Base-by-base conservation (phyloP, 108 stramenopile species). In the Fistulifera solaris region DNA sequence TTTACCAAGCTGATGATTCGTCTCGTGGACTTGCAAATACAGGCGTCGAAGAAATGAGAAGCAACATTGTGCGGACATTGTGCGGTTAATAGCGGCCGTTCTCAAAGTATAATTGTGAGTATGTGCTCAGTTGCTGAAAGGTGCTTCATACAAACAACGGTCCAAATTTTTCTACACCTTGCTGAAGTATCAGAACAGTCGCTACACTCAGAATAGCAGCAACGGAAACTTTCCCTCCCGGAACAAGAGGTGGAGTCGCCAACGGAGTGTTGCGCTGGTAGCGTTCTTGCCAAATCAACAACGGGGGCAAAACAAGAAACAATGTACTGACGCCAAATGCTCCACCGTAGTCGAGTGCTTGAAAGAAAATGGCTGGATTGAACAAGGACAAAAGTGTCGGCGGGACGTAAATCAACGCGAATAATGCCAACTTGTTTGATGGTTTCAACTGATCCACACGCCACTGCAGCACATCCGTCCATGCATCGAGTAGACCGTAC, bases 211-310 rank as follows among this genome's bases (percentile, higher is more conserved):
- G 83, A 64, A 87, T 65, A 51, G 72, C 71, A 1, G 71, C 76
- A 40, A 87, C 58, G 6, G 75, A 52, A 40, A 87, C 21, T 54
- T 87, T 87, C 10, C 85, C 85, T 31, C 80, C 52, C 0, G 85
- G 85, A 22, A 87, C 66, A 65, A 72, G 62, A 14, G 71, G 71
- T 38, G 66, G 61, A 8, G 71, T 72, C 38, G 59, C 25, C 18
- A 72, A 40, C 5, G 42, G 53, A 21, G 49, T 42, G 31, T 35
- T 8, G 3, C 31, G 31, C 8, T 35, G 31, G 39, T 88, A 88
- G 28, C 86, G 53, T 67, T 76, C 67, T 24, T 74, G 52, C 86
- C 86, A 88, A 11, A 79, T 72, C 82, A 88, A 81, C 17, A 88
- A 40, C 1, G 86, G 76, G 14, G 86, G 86, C 42, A 88, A 57